phyloP scores from a whole-genome alignment of 306 rosid genomes.

The Inga leiocalycina region DNA sequence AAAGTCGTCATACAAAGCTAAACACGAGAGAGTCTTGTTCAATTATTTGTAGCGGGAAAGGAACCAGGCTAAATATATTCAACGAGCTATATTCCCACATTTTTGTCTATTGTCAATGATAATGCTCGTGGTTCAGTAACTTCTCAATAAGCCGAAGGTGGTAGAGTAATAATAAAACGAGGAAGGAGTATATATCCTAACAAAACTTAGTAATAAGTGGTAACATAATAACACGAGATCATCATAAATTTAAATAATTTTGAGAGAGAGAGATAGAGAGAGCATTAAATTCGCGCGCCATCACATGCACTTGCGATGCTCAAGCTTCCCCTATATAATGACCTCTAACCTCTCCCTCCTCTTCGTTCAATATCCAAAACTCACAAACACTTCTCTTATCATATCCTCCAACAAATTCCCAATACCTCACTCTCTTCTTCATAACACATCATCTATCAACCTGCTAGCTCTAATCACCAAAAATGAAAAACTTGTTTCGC shows the following conservation, averaged over 20 bases:
- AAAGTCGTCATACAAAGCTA: background rate
- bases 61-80: background rate
- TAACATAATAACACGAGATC: background rate
- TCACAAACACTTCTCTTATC: background rate
- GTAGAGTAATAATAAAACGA: slow-evolving; percentile 51
- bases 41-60: background rate
- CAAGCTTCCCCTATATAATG: slow-evolving; percentile 60
- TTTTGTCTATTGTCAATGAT: background rate
- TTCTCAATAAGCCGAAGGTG: slow-evolving; percentile 18
- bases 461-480: background rate
- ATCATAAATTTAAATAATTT: background rate
- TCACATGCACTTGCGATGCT: background rate
- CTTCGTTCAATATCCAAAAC: slow-evolving; percentile 52
- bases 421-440: background rate
- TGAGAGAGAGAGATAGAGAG: slow-evolving; percentile 23
- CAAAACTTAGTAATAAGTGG: slow-evolving; percentile 3
- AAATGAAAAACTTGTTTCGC: slow-evolving; percentile 73
- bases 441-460: background rate
- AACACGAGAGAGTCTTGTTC: background rate
- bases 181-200: slow-evolving; percentile 7
- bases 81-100: background rate
- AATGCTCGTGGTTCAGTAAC: background rate
- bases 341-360: slow-evolving; percentile 30
- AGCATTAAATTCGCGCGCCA: slow-evolving; percentile 25
- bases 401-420: background rate